Evolutionary conservation across 345 rosid genomes (phyloP), one percentile per base, ranked within the genome.

Genomic region (Balakata baccata): DNA sequence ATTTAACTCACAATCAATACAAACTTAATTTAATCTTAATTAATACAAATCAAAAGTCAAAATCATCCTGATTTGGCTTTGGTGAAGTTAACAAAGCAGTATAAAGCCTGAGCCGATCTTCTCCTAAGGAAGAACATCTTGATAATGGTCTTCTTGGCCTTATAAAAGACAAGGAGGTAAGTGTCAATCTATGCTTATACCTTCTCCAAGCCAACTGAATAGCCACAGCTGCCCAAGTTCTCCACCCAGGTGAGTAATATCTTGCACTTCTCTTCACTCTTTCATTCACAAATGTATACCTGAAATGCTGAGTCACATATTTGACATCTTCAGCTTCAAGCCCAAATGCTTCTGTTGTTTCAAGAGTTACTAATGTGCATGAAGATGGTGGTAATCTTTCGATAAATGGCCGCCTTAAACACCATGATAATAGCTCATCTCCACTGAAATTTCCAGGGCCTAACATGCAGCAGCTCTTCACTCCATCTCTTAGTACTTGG

Each of bases 371-470:
- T 0, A 95, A 88, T 5, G 98, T 95, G 1, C 91, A 90, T 0
- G 99, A 87, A 22, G 98, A 95, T 0, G 98, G 92, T 0, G 99
- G 99, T 11, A 95, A 80, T 8, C 93, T 83, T 72, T 95, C 98
- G 9, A 92, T 87, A 66, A 95, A 95, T 1, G 99, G 98, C 41
- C 98, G 71, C 22, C 97, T 80, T 16, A 95, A 89, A 80, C 98
- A 92, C 99, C 96, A 92, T 8, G 99, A 89, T 59, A 92, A 78
- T 64, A 95, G 96, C 86, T 95, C 99, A 50, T 95, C 98, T 16
- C 99, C 99, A 2, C 97, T 88, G 82, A 95, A 95, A 79, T 95
- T 95, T 10, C 99, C 99, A 0, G 99, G 99, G 59, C 99, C 98
- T 38, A 95, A 77, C 99, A 92, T 95, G 84, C 99, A 95, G 74